phyloP scores from a whole-genome alignment of 371 early-diverging fungal genomes.

The Umbelopsis sp. region DNA sequence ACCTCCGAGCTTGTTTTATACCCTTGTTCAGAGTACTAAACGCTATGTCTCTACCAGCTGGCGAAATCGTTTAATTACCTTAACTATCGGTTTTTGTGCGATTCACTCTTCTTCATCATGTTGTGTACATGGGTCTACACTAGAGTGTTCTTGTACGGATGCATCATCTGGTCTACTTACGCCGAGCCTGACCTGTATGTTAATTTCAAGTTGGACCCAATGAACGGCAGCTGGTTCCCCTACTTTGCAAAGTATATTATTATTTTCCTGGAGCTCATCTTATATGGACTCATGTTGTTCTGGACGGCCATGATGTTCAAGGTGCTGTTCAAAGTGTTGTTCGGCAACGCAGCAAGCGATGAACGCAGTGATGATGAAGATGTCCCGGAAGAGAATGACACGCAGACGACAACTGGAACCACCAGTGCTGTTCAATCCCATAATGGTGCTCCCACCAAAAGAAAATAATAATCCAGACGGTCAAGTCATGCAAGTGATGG shows the following conservation, averaged over 20 bases:
- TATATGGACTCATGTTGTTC: conserved; percentile 56
- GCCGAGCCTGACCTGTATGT: conserved; percentile 51
- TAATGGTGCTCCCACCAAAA: not conserved
- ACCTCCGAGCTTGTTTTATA: not conserved
- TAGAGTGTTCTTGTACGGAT: conserved; percentile 63
- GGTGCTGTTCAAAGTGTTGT: conserved; percentile 61
- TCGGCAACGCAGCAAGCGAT: conserved; percentile 59
- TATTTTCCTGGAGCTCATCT: conserved; percentile 44
- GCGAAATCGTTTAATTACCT: conserved; percentile 66
- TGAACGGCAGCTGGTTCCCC: conserved; percentile 52
- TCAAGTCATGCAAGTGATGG: not conserved
- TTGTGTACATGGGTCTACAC: conserved; percentile 76
- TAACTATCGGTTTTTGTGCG: conserved; percentile 51
- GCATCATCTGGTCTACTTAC: conserved; percentile 49
- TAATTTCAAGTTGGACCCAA: conserved; percentile 46
- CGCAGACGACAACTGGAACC: conserved; percentile 2
- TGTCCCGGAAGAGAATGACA: conserved; percentile 30
- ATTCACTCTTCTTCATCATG: conserved; percentile 64
- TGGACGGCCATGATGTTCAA: conserved; percentile 70
- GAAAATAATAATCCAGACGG: not conserved
- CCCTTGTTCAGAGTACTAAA: not conserved
- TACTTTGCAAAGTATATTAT: conserved; percentile 54
- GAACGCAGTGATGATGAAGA: conserved; percentile 71
- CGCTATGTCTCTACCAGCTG: conserved; percentile 38
- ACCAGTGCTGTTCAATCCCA: not conserved